A percentile compares a stretch with the other conserved stretches of the same genome.
These are phyloP conservation scores for Ganoderma multipileum DNA, from an alignment of 1,284 basidiomycete genomes.

Conservation along the genomic window DNA sequence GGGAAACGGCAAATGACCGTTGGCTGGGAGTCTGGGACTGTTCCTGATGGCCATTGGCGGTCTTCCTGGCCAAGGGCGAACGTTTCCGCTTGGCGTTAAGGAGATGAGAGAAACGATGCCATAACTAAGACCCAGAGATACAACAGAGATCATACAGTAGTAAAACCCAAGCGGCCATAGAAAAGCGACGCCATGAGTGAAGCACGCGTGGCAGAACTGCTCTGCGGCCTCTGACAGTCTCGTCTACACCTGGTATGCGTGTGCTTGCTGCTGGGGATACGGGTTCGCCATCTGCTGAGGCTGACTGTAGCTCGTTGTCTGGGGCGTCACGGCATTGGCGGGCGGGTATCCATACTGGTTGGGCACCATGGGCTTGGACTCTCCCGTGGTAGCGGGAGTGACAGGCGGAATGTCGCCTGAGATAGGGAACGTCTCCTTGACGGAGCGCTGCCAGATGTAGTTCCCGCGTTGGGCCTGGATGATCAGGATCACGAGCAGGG, in stretches of 20 bases:
- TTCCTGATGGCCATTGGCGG: background rate
- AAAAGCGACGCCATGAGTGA: background rate
- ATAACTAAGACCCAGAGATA: background rate
- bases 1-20: too few relatives aligned
- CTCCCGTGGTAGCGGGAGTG: constrained; percentile 7
- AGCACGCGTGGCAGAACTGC: background rate
- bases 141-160: background rate
- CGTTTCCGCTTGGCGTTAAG: background rate
- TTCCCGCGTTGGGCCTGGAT: constrained; percentile 29
- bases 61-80: background rate
- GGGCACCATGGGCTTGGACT: constrained; percentile 19
- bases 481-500: constrained; percentile 27
- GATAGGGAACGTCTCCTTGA: constrained; percentile 24
- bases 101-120: background rate
- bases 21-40: background rate
- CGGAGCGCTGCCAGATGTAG: constrained; percentile 26
- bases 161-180: background rate
- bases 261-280: constrained; percentile 8
- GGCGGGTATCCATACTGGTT: constrained; percentile 27
- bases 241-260: constrained; percentile 11
- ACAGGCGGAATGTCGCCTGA: constrained; percentile 12
- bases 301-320: constrained; percentile 13
- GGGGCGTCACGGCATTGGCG: constrained; percentile 6
- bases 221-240: background rate
- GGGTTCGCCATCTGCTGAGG: constrained; percentile 1